These are phyloP conservation scores for Ceratocystis harringtonii DNA, from an alignment of 2,329 filamentous ascomycete genomes.

Conservation along the genomic window DNA sequence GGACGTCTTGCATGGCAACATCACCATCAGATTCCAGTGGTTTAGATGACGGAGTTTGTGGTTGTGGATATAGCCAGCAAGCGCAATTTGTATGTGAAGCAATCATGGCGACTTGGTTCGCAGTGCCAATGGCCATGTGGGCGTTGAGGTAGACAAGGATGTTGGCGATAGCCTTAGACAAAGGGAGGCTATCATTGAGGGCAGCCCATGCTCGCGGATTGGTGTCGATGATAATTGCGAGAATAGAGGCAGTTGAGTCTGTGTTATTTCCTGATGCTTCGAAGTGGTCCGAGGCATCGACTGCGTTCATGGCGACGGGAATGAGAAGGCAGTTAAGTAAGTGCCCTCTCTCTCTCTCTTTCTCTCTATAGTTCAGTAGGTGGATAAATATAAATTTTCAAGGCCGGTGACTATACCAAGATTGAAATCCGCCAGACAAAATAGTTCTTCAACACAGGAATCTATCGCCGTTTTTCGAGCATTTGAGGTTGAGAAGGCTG, in stretches of 20 bases:
- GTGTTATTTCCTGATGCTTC: conserved; percentile 28
- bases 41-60: conserved; percentile 23
- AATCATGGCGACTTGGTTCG: conserved; percentile 82
- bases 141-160: conserved; percentile 94
- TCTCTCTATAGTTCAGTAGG: too few relatives aligned
- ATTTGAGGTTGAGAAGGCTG: conserved; percentile 8
- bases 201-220: conserved; percentile 90
- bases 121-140: conserved; percentile 83
- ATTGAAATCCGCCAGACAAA: too few relatives aligned
- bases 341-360: too few relatives aligned
- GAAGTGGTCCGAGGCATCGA: conserved; percentile 46
- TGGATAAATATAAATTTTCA: too few relatives aligned
- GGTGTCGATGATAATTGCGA: conserved; percentile 85
- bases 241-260: conserved; percentile 55
- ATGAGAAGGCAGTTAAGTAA: too few relatives aligned
- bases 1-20: conserved; percentile 40
- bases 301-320: conserved; percentile 33
- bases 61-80: conserved; percentile 70
- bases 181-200: conserved; percentile 56
- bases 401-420: too few relatives aligned
- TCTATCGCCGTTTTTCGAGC: not conserved
- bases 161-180: conserved; percentile 72
- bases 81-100: conserved; percentile 79
- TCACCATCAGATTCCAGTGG: conserved; percentile 32
- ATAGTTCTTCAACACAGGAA: not conserved